Conservation (phyloP, 176 grass and related monocot species). For the Bothriochloa decipiens region DNA sequence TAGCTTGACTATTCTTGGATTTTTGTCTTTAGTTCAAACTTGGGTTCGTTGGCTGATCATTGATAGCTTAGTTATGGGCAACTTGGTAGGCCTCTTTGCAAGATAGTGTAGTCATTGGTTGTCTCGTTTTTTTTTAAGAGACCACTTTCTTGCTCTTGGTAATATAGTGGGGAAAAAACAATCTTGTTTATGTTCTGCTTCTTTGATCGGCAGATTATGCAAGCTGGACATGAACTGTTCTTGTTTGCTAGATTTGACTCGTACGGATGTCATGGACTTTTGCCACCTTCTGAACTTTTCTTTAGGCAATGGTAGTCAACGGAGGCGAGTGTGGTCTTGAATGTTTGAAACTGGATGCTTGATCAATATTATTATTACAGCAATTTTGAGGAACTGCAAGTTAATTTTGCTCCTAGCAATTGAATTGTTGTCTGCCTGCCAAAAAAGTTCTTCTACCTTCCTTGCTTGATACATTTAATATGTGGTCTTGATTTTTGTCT, state of each 20-base stretch:
- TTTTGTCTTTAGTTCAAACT: constrained; percentile 11
- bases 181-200: not conserved
- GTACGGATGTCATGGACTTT: not conserved
- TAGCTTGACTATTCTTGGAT: not conserved
- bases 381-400: not conserved
- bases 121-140: not conserved
- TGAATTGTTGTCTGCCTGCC: not conserved
- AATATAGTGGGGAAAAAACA: not conserved
- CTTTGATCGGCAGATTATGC: not conserved
- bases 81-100: not conserved
- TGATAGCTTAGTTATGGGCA: not conserved
- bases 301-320: not conserved
- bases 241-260: not conserved
- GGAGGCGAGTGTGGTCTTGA: not conserved
- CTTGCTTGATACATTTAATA: constrained; percentile 25
- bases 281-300: not conserved
- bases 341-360: not conserved
- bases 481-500: not conserved
- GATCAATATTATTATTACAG: not conserved
- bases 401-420: not conserved
- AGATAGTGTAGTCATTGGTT: not conserved
- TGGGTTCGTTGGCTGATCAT: not conserved
- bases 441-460: not conserved
- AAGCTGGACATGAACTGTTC: constrained; percentile 10
- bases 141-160: not conserved